phyloP scores from a whole-genome alignment of 495 filamentous ascomycete genomes.

The Penicillium verhagenii region DNA sequence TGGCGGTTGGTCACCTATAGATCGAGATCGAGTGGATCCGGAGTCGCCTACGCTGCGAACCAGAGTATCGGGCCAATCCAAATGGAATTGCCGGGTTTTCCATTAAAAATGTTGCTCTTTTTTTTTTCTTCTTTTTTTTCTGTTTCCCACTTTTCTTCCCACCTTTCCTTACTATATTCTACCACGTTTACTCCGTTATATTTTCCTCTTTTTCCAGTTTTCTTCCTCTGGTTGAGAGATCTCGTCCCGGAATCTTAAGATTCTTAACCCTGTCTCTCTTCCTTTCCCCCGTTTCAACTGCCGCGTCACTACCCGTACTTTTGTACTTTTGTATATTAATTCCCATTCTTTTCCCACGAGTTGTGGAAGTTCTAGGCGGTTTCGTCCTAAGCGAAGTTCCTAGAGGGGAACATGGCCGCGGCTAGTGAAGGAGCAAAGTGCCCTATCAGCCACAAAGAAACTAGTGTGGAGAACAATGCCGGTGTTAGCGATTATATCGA shows the following conservation, averaged over 20 bases:
- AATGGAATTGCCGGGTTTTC: background rate
- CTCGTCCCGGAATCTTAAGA: background rate
- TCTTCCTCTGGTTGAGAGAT: background rate
- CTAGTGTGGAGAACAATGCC: background rate
- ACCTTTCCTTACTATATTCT: too few relatives aligned
- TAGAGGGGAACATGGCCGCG: background rate
- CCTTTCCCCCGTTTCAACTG: background rate
- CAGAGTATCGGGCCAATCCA: background rate
- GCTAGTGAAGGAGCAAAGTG: background rate
- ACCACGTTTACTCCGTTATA: too few relatives aligned
- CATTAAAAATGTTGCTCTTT: background rate
- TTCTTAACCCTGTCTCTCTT: too few relatives aligned
- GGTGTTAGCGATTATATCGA: background rate
- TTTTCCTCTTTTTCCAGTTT: too few relatives aligned
- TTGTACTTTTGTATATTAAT: background rate
- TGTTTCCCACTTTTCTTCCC: too few relatives aligned
- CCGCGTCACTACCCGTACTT: background rate
- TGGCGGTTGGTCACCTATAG: constrained; percentile 1
- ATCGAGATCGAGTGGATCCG: background rate
- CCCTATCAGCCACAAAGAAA: background rate
- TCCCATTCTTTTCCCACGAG: background rate
- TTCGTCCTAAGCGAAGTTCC: background rate
- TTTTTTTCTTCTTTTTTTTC: too few relatives aligned
- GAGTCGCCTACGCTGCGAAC: background rate
- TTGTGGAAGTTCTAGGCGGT: background rate